Percentiles rank a stretch among this genome's conserved stretches.
Conservation (phyloP, 2,329 filamentous ascomycete genomes). For the Emmonsiellopsis sp. region DNA sequence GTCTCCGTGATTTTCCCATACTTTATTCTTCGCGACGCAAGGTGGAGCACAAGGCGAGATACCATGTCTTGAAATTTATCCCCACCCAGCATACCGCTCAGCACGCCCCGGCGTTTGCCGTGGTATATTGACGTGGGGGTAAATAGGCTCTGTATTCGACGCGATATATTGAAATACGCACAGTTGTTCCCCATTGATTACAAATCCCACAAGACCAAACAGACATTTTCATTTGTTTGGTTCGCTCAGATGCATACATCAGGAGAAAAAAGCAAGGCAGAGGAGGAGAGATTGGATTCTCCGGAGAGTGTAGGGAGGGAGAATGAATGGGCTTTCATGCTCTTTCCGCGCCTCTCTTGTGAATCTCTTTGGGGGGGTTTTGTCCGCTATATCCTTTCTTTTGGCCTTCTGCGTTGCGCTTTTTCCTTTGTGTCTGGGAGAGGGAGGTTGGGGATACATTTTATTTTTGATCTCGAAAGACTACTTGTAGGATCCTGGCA, state of each 20-base stretch:
- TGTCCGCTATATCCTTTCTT: background rate
- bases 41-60: conserved; percentile 46
- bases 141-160: conserved; percentile 45
- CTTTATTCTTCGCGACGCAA: conserved; percentile 37
- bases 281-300: background rate
- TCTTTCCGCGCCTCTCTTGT: background rate
- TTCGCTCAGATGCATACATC: background rate
- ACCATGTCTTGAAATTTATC: conserved; percentile 39
- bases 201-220: background rate
- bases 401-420: background rate
- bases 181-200: background rate
- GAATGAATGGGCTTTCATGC: background rate
- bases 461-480: background rate
- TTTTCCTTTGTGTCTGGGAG: background rate
- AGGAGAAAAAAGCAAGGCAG: background rate
- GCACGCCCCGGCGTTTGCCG: conserved; percentile 10
- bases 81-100: conserved; percentile 15
- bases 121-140: background rate
- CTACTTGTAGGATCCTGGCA: too few relatives aligned
- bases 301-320: background rate
- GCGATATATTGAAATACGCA: conserved; percentile 37
- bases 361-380: background rate
- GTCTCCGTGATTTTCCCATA: background rate
- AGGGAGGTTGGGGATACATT: conserved; percentile 1
- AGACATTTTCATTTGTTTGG: background rate